Percentiles rank a stretch among this genome's conserved stretches.
phyloP scores from a whole-genome alignment of 1,139 yeast genomes.

The Meyerozyma smithsonii region DNA sequence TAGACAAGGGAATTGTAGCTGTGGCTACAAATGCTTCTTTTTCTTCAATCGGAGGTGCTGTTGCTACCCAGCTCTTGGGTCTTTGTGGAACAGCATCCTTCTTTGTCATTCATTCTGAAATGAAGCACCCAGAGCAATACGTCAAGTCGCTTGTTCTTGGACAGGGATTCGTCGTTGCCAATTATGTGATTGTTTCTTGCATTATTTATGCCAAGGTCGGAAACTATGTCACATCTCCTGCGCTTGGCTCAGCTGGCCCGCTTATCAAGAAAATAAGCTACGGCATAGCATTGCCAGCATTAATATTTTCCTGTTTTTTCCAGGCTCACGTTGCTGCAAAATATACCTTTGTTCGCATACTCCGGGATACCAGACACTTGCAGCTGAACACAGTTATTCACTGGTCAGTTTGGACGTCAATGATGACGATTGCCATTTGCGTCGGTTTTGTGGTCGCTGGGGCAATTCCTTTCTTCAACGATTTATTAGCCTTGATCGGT shows the following conservation, averaged over 20 bases:
- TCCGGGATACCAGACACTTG: slow-evolving; percentile 9
- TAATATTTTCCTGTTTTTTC: slow-evolving; percentile 8
- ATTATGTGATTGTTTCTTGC: not conserved
- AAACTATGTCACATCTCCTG: slow-evolving; percentile 1
- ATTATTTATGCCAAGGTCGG: not conserved
- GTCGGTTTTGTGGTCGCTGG: slow-evolving; percentile 12
- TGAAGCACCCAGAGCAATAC: not conserved
- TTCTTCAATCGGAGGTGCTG: slow-evolving; percentile 9
- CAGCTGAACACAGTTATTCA: slow-evolving; percentile 11
- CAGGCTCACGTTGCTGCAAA: slow-evolving; percentile 13
- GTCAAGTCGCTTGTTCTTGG: not conserved
- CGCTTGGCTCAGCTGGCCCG: not conserved
- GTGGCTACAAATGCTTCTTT: slow-evolving; percentile 7
- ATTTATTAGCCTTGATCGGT: slow-evolving; percentile 8
- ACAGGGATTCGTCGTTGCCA: not conserved
- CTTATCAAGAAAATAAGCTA: not conserved
- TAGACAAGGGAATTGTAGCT: slow-evolving; percentile 8
- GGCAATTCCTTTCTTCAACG: slow-evolving; percentile 11
- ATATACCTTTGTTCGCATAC: slow-evolving; percentile 11
- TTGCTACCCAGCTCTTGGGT: slow-evolving; percentile 10
- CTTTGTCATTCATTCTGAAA: slow-evolving; percentile 10
- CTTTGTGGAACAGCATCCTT: slow-evolving; percentile 11
- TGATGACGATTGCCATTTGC: slow-evolving; percentile 9
- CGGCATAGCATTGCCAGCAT: not conserved
- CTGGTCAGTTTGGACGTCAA: slow-evolving; percentile 10